Base-by-base conservation (phyloP, 352 stramenopile species). In the Phytophthora agathidicida region DNA sequence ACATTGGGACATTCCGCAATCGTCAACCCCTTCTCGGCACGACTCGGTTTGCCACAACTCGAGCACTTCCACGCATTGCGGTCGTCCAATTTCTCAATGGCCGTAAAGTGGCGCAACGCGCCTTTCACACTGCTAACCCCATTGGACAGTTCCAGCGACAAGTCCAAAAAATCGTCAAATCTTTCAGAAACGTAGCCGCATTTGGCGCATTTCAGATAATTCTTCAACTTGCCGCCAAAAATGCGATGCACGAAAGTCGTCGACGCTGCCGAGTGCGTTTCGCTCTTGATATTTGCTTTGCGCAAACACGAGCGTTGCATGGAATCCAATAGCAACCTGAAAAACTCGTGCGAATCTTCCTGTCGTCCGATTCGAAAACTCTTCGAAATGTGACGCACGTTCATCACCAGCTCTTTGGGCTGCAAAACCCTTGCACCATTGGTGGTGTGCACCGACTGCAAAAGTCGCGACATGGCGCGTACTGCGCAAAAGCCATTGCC, bases 261-360 rank as follows among this genome's bases (percentile, higher is more conserved):
- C 6, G 73, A 47, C 2, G 81, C 86, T 2, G 63, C 59, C 10
- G 73, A 73, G 41, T 88, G 61, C 7, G 26, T 85, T 50, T 92
- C 80, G 41, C 75, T 76, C 47, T 93, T 93, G 24, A 96, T 79
- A 35, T 82, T 75, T 16, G 80, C 82, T 28, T 83, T 77, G 14
- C 81, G 80, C 38, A 95, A 42, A 67, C 80, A 88, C 31, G 80
- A 80, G 9, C 86, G 74, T 45, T 96, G 87, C 80, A 97, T 94
- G 8, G 78, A 75, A 56, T 97, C 89, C 50, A 97, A 59, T 42
- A 97, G 63, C 41, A 96, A 53, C 0, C 89, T 79, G 52, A 97
- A 94, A 63, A 97, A 97, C 68, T 97, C 91, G 73, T 97, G 91
- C 43, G 91, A 91, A 59, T 97, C 91, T 61, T 97, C 89, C 60